phyloP scores from a whole-genome alignment of 306 rosid genomes.

The Castanospermum australe region DNA sequence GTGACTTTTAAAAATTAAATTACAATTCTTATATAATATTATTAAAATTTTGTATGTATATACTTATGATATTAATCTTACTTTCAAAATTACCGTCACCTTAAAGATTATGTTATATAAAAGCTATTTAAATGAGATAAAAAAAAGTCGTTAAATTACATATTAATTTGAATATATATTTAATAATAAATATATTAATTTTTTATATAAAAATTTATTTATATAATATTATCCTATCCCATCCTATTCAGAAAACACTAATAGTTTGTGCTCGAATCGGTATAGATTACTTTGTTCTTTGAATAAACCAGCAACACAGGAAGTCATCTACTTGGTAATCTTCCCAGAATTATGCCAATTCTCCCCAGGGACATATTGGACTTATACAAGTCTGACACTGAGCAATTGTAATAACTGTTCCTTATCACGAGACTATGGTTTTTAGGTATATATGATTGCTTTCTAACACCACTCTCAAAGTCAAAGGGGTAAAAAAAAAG shows the following conservation, averaged over 20 bases:
- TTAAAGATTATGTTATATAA: not conserved
- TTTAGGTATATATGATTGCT: slow-evolving; percentile 35
- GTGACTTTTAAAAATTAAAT: no score
- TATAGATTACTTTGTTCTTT: not conserved
- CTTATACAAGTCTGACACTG: not conserved
- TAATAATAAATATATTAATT: no score
- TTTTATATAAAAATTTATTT: no score
- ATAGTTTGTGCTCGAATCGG: not conserved
- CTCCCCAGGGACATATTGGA: no score
- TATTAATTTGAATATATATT: no score
- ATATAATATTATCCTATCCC: no score
- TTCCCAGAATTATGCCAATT: not conserved
- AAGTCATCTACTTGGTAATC: not conserved
- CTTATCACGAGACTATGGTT: slow-evolving; percentile 28
- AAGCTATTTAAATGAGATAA: no score
- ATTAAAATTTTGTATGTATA: not conserved
- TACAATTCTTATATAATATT: no score
- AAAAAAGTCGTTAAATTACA: no score
- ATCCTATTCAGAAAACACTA: not conserved
- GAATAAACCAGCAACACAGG: not conserved
- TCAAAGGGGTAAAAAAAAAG: not conserved
- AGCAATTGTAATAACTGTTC: slow-evolving; percentile 8
- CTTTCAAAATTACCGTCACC: not conserved
- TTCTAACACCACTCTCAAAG: not conserved
- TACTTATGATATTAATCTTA: not conserved